Percentiles rank a stretch among this genome's conserved stretches.
These are phyloP conservation scores for Ogataea hybrid DNA, from an alignment of 1,139 yeast species.

Conservation along the genomic window DNA sequence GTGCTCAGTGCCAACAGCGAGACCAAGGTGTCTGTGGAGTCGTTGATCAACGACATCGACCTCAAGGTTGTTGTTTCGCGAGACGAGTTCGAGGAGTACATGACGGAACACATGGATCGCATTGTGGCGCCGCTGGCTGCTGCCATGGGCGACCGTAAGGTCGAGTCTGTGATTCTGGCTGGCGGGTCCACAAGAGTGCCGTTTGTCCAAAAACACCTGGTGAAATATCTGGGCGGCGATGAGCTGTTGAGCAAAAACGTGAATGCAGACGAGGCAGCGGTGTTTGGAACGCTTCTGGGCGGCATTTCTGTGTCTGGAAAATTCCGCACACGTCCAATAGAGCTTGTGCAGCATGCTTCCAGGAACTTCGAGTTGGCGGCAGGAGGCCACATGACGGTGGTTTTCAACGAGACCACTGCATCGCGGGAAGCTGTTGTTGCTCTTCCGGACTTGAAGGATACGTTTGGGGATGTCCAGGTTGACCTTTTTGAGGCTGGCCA, in stretches of 20 bases:
- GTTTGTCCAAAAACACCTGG: conserved; percentile 63
- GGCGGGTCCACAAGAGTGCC: conserved; percentile 97
- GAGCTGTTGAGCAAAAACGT: conserved; percentile 73
- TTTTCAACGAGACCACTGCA: conserved; percentile 45
- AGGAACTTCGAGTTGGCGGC: conserved; percentile 37
- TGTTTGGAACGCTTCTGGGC: conserved; percentile 80
- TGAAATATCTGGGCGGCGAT: conserved; percentile 55
- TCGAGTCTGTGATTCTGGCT: conserved; percentile 71
- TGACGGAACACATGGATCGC: conserved; percentile 43
- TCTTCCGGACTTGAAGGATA: conserved; percentile 34
- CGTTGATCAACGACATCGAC: conserved; percentile 67
- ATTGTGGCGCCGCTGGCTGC: conserved; percentile 54
- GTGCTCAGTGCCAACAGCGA: conserved; percentile 87
- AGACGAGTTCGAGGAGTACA: conserved; percentile 69
- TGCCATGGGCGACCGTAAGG: conserved; percentile 39
- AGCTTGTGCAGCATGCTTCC: conserved; percentile 55
- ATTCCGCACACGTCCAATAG: conserved; percentile 61
- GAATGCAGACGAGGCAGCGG: conserved; percentile 95
- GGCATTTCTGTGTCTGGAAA: conserved; percentile 66
- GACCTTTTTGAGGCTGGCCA: conserved; percentile 55
- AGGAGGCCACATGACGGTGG: conserved; percentile 12
- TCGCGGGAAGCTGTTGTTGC: conserved; percentile 32
- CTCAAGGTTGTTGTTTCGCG: conserved; percentile 66
- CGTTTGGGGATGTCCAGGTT: conserved; percentile 36
- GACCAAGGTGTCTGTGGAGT: conserved; percentile 68